These are phyloP conservation scores for Tuber magnatum DNA, from an alignment of 495 filamentous ascomycete species.

Conservation along the genomic window DNA sequence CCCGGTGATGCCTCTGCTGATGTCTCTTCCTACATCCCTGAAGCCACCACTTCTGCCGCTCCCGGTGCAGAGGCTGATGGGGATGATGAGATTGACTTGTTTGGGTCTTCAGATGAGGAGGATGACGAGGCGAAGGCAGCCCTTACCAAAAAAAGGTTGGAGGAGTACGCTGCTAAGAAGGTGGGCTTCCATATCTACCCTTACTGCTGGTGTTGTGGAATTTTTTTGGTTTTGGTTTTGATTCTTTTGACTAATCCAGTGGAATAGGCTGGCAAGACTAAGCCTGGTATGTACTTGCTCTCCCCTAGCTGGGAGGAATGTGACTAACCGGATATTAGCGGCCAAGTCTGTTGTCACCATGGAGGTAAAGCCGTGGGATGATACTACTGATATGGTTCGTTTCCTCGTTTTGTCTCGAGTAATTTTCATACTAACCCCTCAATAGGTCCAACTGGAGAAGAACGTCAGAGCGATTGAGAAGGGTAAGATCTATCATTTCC, in stretches of 20 bases:
- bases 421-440: conserved; percentile 36
- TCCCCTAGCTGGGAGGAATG: not conserved
- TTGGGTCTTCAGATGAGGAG: conserved; percentile 84
- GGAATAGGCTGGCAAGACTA: conserved; percentile 29
- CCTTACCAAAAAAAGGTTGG: conserved; percentile 78
- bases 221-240: not conserved
- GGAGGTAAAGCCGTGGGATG: conserved; percentile 99
- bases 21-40: conserved; percentile 87
- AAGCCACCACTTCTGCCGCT: conserved; percentile 60
- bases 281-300: conserved; percentile 23
- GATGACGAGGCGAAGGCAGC: conserved; percentile 79
- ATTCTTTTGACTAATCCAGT: not conserved
- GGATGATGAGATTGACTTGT: conserved; percentile 81
- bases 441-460: conserved; percentile 69
- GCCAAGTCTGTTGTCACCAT: conserved; percentile 94
- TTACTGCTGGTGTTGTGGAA: not conserved
- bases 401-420: not conserved
- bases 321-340: conserved; percentile 43
- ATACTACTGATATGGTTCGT: conserved; percentile 32
- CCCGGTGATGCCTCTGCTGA: conserved; percentile 82
- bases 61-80: conserved; percentile 60
- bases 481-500: conserved; percentile 41
- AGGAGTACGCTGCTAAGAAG: conserved; percentile 96
- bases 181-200: conserved; percentile 36
- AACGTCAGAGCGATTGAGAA: conserved; percentile 79